Evolutionary conservation across 371 early-diverging fungal species (phyloP).

Genomic region (Saksenaea vasiformis): DNA sequence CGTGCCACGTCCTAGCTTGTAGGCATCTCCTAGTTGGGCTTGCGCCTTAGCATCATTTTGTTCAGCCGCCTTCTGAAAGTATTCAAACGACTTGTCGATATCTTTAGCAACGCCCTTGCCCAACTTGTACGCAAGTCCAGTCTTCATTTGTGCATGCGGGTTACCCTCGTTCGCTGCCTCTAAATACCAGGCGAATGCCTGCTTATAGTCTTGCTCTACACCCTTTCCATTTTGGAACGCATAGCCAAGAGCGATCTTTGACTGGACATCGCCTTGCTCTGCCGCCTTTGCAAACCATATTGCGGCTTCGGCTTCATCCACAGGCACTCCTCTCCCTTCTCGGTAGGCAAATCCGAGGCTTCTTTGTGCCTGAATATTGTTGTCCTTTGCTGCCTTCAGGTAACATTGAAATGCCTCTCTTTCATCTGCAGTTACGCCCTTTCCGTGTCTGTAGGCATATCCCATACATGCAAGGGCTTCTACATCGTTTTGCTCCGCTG

Average conservation of each 20-base stretch:
- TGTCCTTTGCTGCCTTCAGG: too few relatives aligned
- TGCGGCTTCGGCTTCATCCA: too few relatives aligned
- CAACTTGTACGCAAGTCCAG: conserved; percentile 30
- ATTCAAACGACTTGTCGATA: conserved; percentile 64
- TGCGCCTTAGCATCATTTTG: conserved; percentile 38
- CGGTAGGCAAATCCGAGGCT: conserved; percentile 40
- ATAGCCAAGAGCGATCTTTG: conserved; percentile 31
- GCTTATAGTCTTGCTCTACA: conserved; percentile 10
- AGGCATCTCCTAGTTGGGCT: too few relatives aligned
- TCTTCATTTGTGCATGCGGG: conserved; percentile 42
- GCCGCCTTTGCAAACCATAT: too few relatives aligned
- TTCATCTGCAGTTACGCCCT: too few relatives aligned
- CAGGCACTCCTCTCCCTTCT: conserved; percentile 11
- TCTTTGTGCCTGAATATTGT: too few relatives aligned
- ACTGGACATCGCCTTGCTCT: too few relatives aligned
- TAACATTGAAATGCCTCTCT: too few relatives aligned
- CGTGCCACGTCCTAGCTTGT: too few relatives aligned
- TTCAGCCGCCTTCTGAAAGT: conserved; percentile 43
- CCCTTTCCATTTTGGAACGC: conserved; percentile 32
- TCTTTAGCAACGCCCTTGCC: conserved; percentile 46
- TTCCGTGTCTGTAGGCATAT: too few relatives aligned
- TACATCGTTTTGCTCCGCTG: too few relatives aligned
- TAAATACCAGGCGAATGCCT: conserved; percentile 44
- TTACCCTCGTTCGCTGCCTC: conserved; percentile 41
- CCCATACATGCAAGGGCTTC: too few relatives aligned